A percentile compares a stretch with the other conserved stretches of the same genome.
These are phyloP conservation scores for Pezicula rhizophila DNA, from an alignment of 2,329 filamentous ascomycete genomes.

Conservation along the genomic window DNA sequence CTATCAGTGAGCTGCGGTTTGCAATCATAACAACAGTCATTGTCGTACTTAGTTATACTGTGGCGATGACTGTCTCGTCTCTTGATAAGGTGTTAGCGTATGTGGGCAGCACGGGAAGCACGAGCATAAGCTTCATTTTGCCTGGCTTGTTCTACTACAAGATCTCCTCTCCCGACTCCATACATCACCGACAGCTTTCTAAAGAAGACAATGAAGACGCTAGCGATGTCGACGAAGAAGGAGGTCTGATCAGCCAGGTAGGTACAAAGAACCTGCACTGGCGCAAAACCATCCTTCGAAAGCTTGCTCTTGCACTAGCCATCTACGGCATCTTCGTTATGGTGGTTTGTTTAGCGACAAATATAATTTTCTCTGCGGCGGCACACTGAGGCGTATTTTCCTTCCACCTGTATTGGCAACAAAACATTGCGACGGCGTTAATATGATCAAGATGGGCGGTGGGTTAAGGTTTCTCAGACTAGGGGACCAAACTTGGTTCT, in stretches of 20 bases:
- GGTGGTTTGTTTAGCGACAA: slow-evolving; percentile 79
- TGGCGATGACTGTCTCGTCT: slow-evolving; percentile 84
- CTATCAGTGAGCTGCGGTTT: slow-evolving; percentile 83
- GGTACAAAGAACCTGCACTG: slow-evolving; percentile 40
- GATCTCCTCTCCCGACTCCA: slow-evolving; percentile 83
- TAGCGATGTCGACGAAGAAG: slow-evolving; percentile 47
- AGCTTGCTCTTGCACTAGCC: slow-evolving; percentile 67
- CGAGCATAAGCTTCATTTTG: slow-evolving; percentile 93
- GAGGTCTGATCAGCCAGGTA: slow-evolving; percentile 28
- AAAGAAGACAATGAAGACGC: slow-evolving; percentile 87
- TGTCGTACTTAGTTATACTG: slow-evolving; percentile 76
- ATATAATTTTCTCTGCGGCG: slow-evolving; percentile 66
- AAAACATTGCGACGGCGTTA: slow-evolving; percentile 17
- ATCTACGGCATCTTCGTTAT: slow-evolving; percentile 85
- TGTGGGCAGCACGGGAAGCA: slow-evolving; percentile 89
- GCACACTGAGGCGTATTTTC: slow-evolving; percentile 43
- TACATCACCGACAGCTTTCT: slow-evolving; percentile 76
- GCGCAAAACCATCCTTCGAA: slow-evolving; percentile 58
- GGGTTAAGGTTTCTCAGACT: too few relatives aligned
- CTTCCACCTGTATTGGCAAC: not conserved
- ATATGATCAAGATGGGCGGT: not conserved
- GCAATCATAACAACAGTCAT: slow-evolving; percentile 83
- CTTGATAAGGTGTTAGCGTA: slow-evolving; percentile 90
- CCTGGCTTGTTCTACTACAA: slow-evolving; percentile 98
- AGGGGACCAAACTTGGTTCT: not conserved